A percentile compares a stretch with the other conserved stretches of the same genome.
Evolutionary conservation across 2,329 filamentous ascomycete genomes (phyloP).

Genomic region (Colletotrichum cereale): DNA sequence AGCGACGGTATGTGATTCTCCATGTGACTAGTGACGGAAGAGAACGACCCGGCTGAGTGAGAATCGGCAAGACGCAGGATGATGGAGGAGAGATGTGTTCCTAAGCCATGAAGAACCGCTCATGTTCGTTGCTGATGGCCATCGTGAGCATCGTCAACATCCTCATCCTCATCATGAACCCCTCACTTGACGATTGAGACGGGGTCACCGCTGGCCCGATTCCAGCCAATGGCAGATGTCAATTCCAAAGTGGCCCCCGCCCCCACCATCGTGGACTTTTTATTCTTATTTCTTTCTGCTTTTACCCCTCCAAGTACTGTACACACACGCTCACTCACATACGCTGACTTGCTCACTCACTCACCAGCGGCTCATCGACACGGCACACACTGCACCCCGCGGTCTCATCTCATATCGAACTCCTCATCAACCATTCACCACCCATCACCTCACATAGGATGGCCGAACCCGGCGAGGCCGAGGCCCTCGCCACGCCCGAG

Average conservation of each 20-base stretch:
- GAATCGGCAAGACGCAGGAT: not conserved
- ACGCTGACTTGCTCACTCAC: no score
- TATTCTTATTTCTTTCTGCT: not conserved
- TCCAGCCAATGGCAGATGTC: not conserved
- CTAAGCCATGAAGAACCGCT: no score
- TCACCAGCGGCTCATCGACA: not conserved
- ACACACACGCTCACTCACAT: not conserved
- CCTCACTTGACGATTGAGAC: not conserved
- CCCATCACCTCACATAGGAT: not conserved
- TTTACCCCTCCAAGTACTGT: not conserved
- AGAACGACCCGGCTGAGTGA: not conserved
- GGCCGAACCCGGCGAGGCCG: slow-evolving; percentile 27
- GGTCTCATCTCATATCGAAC: not conserved
- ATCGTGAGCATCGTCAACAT: not conserved
- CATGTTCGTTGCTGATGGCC: no score
- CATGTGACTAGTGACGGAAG: not conserved
- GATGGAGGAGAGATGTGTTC: no score
- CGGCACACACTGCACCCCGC: not conserved
- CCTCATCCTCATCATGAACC: not conserved
- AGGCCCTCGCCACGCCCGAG: slow-evolving; percentile 52
- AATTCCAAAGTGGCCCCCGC: slow-evolving; percentile 1
- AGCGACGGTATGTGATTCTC: no score
- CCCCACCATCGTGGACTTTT: slow-evolving; percentile 2
- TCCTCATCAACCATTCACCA: not conserved
- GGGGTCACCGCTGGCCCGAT: not conserved